These are phyloP conservation scores for Fusarium verrucosum DNA, from an alignment of 2,329 filamentous ascomycete genomes.

Conservation along the genomic window DNA sequence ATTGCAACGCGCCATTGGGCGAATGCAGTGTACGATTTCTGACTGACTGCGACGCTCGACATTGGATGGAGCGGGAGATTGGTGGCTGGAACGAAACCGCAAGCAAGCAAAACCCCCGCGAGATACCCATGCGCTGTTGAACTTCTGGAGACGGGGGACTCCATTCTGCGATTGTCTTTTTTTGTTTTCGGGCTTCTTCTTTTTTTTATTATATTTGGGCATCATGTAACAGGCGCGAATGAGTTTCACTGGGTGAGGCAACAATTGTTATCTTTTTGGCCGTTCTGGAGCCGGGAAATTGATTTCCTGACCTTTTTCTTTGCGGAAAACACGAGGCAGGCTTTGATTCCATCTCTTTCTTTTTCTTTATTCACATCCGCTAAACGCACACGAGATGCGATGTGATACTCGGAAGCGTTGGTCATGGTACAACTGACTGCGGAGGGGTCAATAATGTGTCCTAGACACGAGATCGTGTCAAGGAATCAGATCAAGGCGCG, in stretches of 20 bases:
- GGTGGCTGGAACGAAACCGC: constrained; percentile 42
- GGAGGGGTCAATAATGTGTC: constrained; percentile 31
- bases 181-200: constrained; percentile 25
- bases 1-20: constrained; percentile 40
- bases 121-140: constrained; percentile 45
- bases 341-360: constrained; percentile 22
- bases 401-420: constrained; percentile 30
- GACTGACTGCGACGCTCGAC: constrained; percentile 38
- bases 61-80: constrained; percentile 43
- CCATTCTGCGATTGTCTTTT: constrained; percentile 40
- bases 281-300: constrained; percentile 39
- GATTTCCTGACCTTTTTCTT: constrained; percentile 38
- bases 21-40: constrained; percentile 44
- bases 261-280: constrained; percentile 33
- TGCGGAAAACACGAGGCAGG: constrained; percentile 17
- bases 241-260: constrained; percentile 33
- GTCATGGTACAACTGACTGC: constrained; percentile 12
- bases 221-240: constrained; percentile 35
- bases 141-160: constrained; percentile 45
- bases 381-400: constrained; percentile 30
- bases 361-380: constrained; percentile 6
- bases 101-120: constrained; percentile 43
- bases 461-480: constrained; percentile 39
- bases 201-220: constrained; percentile 23
- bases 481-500: constrained; percentile 40